Evolutionary conservation across 169 alveolate genomes (phyloP).

Genomic region (Cryptosporidium ryanae): DNA sequence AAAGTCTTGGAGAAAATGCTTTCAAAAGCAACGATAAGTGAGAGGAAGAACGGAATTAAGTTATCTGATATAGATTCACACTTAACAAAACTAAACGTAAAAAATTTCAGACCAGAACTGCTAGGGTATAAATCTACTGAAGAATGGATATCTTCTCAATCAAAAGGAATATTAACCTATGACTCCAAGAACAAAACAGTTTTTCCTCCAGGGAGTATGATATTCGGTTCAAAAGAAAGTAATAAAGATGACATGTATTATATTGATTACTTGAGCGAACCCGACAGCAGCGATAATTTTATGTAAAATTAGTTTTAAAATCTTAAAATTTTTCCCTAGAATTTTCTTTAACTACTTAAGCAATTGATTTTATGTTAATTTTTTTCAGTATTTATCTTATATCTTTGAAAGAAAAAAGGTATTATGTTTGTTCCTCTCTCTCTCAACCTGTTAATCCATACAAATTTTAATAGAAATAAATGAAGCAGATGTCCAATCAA

Average conservation of each 20-base stretch:
- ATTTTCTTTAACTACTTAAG: too few species aligned
- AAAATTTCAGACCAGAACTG: conserved; percentile 59
- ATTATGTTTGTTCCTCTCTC: too few species aligned
- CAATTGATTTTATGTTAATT: too few species aligned
- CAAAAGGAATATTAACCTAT: conserved; percentile 34
- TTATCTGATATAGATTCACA: conserved; percentile 27
- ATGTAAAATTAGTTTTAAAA: not conserved
- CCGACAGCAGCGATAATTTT: conserved; percentile 3
- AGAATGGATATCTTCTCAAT: conserved; percentile 47
- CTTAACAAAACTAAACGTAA: conserved; percentile 31
- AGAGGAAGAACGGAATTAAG: conserved; percentile 32
- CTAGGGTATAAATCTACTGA: conserved; percentile 57
- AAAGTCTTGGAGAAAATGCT: conserved; percentile 65
- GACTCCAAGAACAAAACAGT: conserved; percentile 17
- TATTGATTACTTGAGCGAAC: conserved; percentile 30
- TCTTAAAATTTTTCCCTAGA: too few species aligned
- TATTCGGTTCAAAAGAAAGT: conserved; percentile 10
- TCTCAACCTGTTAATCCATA: too few species aligned
- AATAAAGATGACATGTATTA: conserved; percentile 41
- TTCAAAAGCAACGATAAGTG: conserved; percentile 15
- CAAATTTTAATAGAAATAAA: too few species aligned
- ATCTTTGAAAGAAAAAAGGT: too few species aligned
- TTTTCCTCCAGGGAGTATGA: conserved; percentile 56
- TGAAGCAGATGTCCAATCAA: too few species aligned
- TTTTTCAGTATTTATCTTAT: too few species aligned